Evolutionary conservation across 139 green algal genomes (phyloP), one percentile per base, ranked within the genome.

Genomic region (Desmodesmus armatus): DNA sequence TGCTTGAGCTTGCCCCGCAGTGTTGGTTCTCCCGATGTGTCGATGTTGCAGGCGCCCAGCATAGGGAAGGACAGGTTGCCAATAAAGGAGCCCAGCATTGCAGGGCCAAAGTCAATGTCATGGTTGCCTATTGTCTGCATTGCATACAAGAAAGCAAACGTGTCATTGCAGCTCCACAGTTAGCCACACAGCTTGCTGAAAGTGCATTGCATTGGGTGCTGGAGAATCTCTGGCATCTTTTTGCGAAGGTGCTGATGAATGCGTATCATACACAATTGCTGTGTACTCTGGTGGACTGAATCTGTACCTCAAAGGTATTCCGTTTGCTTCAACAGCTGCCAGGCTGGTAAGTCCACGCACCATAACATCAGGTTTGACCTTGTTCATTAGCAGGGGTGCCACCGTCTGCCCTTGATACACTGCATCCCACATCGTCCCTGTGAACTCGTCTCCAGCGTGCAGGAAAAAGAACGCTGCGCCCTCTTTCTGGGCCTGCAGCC

Each of bases 41-140:
- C 87, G 23, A 91, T 72, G 84, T 92, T 92, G 87, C 84, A 88
- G 23, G 31, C 80, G 5, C 83, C 33, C 5, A 92, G 55, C 3
- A 86, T 75, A 31, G 82, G 62, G 25, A 78, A 67, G 39, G 75
- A 83, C 37, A 85, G 66, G 25, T 72, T 47, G 4, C 29, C 7
- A 7, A 82, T 51, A 58, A 75, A 81, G 17, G 37, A 40, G 0
- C 39, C 35, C 39, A 86, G 69, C 9, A 2, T 9, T 3, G 27
- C 5, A 15, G 44, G 2, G 11, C 80, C 67, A 27, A 23, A 69
- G 49, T 83, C 82, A 72, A 85, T 78, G 44, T 85, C 65, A 43
- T 72, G 78, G 40, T 77, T 77, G 19, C 72, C 72, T 11, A 80
- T 44, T 7, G 44, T 17, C 72, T 80, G 37, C 3, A 40, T 3